Evolutionary conservation across 805 yeast genomes (phyloP), one percentile per base, ranked within the genome.

Genomic region (Metschnikowia vanudenii): DNA sequence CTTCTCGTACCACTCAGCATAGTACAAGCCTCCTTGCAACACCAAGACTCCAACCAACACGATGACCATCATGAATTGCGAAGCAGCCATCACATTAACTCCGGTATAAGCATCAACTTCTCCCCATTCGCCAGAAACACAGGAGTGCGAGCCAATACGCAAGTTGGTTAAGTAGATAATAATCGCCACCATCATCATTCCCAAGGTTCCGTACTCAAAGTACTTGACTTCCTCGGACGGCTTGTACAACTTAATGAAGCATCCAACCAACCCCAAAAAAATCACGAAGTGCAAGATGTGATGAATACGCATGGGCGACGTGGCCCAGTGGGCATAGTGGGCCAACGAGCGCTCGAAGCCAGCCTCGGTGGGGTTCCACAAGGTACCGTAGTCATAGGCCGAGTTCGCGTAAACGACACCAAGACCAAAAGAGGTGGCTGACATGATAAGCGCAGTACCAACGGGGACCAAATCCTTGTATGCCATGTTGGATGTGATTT

Each of bases 31-130:
- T 43, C 80, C 82, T 71, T 94, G 98, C 56, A 94, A 76, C 9
- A 87, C 74, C 36, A 90, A 68, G n/a, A 90, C 86, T 54, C 97
- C 97, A 18, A 80, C 61, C 43, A 91, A 71, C 14, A 86, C 73
- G 44, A 88, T 64, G 8, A 86, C 80, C 55, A 88, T 74, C 74
- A 92, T 84, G 32, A 85, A 77, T 67, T 85, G 84, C 24, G 94
- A 83, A 4, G 98, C 97, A 34, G 94, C 97, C 60, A 94, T 80
- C 33, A 94, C 96, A 54, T 88, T 88, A 59, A 92, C 68, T 26
- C 98, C 98, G 18, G 96, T 88, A 50, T 75, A 75, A 63, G 79
- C 81, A 59, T 87, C 88, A 41, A 94, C 96, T 42, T 92, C 98
- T 55, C 97, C 98, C 98, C 98, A 92, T 50, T 81, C 74, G 37